These are phyloP conservation scores for Mycena rebaudengoi DNA, from an alignment of 768 basidiomycete species.

Conservation along the genomic window DNA sequence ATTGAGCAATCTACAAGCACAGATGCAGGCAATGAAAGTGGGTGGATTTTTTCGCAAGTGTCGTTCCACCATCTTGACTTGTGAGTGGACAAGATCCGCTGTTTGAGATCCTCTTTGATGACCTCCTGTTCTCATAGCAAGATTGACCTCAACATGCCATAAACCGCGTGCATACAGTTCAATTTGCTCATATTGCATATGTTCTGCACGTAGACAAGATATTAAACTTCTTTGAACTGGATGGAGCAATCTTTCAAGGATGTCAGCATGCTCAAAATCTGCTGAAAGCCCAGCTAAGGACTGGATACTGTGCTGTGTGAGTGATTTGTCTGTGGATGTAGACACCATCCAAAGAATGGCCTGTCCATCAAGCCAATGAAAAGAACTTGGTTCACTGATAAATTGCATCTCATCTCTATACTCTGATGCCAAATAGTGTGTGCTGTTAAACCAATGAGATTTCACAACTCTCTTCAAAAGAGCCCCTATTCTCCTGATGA, in stretches of 20 bases:
- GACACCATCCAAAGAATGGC: constrained; percentile 12
- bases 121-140: constrained; percentile 5
- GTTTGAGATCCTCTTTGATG: constrained; percentile 9
- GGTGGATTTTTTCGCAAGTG: neutral
- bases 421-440: neutral
- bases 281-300: constrained; percentile 17
- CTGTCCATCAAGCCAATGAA: constrained; percentile 18
- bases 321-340: constrained; percentile 17
- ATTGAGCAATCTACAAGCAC: constrained; percentile 15
- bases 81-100: constrained; percentile 10
- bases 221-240: constrained; percentile 11
- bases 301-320: constrained; percentile 10
- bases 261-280: constrained; percentile 10
- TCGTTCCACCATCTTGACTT: constrained; percentile 9
- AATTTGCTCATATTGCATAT: constrained; percentile 6
- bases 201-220: constrained; percentile 1
- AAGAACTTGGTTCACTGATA: constrained; percentile 8
- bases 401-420: constrained; percentile 4
- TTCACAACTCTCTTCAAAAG: neutral
- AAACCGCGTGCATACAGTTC: constrained; percentile 18
- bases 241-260: constrained; percentile 4
- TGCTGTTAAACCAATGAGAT: neutral
- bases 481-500: neutral
- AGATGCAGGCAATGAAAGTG: constrained; percentile 18
- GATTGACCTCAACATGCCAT: constrained; percentile 17